Conservation (phyloP, 2,329 filamentous ascomycete species). For the Lecanoromycetidae sp. region DNA sequence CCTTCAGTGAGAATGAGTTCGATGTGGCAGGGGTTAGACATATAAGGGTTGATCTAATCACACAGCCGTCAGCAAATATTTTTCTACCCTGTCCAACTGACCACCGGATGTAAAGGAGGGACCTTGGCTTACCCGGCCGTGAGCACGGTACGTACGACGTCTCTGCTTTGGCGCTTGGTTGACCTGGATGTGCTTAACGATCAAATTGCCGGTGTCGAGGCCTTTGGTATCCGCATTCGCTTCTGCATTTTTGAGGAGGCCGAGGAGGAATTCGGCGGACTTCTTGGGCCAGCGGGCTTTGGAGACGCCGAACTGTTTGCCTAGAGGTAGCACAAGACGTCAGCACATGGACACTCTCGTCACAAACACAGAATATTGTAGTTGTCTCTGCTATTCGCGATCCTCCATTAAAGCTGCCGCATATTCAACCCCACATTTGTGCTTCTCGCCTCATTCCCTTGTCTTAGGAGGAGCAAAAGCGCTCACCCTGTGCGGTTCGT, state of each 20-base stretch:
- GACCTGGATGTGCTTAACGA: conserved; percentile 99
- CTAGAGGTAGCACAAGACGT: conserved; percentile 36
- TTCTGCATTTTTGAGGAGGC: conserved; percentile 94
- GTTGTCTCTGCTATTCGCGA: no score
- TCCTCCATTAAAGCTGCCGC: neutral
- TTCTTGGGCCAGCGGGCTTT: conserved; percentile 98
- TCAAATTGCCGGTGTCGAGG: conserved; percentile 89
- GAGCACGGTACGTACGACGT: conserved; percentile 97
- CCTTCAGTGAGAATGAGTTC: conserved; percentile 98
- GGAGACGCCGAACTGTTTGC: conserved; percentile 97
- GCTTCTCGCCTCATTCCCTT: neutral
- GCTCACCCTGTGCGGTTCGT: conserved; percentile 95
- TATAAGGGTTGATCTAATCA: conserved; percentile 95
- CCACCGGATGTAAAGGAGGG: neutral
- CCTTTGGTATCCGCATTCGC: conserved; percentile 95
- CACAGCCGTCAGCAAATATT: neutral
- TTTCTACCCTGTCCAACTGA: neutral
- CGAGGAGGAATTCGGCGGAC: conserved; percentile 95
- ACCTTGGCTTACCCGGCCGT: conserved; percentile 83
- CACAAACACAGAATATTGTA: neutral
- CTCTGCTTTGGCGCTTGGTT: conserved; percentile 99
- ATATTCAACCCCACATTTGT: neutral
- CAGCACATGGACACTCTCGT: conserved; percentile 11
- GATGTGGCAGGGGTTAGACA: conserved; percentile 99
- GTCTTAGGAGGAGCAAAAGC: conserved; percentile 22